Conservation (phyloP, 2,329 filamentous ascomycete genomes). For the Ustulina deusta region DNA sequence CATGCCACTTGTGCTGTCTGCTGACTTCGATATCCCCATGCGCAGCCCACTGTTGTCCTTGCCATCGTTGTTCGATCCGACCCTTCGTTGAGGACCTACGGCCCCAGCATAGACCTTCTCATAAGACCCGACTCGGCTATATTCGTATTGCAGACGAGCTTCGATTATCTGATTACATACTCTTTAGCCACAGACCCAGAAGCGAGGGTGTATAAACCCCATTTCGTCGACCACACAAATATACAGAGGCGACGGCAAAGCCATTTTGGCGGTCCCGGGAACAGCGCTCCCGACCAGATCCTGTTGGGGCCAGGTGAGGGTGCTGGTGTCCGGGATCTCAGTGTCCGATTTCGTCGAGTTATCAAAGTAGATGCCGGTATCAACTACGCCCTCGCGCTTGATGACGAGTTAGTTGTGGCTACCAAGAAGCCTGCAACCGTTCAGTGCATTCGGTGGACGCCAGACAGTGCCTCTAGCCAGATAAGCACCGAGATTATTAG, state of each 20-base stretch:
- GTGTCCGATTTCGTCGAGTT: constrained; percentile 93
- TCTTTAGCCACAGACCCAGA: constrained; percentile 87
- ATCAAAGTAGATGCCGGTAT: constrained; percentile 98
- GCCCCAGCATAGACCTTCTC: constrained; percentile 84
- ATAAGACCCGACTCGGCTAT: constrained; percentile 93
- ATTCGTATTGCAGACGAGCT: constrained; percentile 86
- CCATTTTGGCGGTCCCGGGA: constrained; percentile 68
- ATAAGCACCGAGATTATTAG: constrained; percentile 91
- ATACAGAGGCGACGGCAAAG: constrained; percentile 72
- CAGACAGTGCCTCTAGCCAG: constrained; percentile 83
- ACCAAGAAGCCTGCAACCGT: constrained; percentile 93
- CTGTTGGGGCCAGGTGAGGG: constrained; percentile 84
- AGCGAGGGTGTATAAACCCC: constrained; percentile 85
- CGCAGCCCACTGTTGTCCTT: constrained; percentile 86
- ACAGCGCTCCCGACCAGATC: constrained; percentile 69
- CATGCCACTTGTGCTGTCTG: constrained; percentile 42
- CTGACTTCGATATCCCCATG: constrained; percentile 43
- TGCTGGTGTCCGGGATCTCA: constrained; percentile 84
- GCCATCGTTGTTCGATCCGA: constrained; percentile 86
- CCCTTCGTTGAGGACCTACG: constrained; percentile 84
- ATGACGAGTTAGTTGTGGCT: constrained; percentile 92
- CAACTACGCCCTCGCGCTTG: constrained; percentile 84
- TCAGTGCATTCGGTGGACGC: constrained; percentile 95
- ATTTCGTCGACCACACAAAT: constrained; percentile 77
- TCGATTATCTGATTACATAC: constrained; percentile 93